phyloP scores from a whole-genome alignment of 2,329 filamentous ascomycete species.

The Penicillium decumbens region DNA sequence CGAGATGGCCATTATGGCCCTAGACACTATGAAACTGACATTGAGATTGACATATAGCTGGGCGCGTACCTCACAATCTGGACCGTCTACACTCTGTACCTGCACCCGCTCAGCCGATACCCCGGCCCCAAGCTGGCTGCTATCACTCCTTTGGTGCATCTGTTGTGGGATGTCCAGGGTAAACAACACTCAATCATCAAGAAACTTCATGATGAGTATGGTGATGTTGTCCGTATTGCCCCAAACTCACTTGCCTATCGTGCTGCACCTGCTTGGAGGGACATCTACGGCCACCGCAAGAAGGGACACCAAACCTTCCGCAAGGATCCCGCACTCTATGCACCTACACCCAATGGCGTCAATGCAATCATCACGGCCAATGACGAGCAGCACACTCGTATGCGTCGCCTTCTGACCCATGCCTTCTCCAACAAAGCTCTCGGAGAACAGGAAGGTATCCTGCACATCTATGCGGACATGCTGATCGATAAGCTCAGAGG shows the following conservation, averaged over 20 bases:
- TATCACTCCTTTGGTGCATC: slow-evolving; percentile 21
- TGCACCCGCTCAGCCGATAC: slow-evolving; percentile 30
- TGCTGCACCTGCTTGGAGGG: slow-evolving; percentile 29
- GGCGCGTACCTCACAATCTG: slow-evolving; percentile 4
- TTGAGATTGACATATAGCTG: neutral
- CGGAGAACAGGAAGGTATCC: slow-evolving; percentile 31
- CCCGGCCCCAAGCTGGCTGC: slow-evolving; percentile 33
- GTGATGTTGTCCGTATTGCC: slow-evolving; percentile 36
- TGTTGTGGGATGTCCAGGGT: slow-evolving; percentile 18
- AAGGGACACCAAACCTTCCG: slow-evolving; percentile 21
- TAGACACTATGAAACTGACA: neutral
- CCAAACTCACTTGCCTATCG: slow-evolving; percentile 40
- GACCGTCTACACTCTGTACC: slow-evolving; percentile 26
- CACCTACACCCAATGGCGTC: slow-evolving; percentile 18
- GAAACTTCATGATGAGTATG: slow-evolving; percentile 24
- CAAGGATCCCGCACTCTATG: slow-evolving; percentile 25
- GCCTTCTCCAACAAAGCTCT: slow-evolving; percentile 37
- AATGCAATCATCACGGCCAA: slow-evolving; percentile 27
- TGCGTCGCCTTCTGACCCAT: slow-evolving; percentile 32
- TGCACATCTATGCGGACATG: slow-evolving; percentile 30
- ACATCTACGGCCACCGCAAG: slow-evolving; percentile 34
- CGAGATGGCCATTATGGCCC: neutral
- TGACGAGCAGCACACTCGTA: slow-evolving; percentile 27
- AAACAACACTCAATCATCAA: slow-evolving; percentile 17
- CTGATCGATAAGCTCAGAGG: slow-evolving; percentile 21